A percentile compares a stretch with the other conserved stretches of the same genome.
Evolutionary conservation across 495 filamentous ascomycete species (phyloP).

Genomic region (Annulohypoxylon stygium): DNA sequence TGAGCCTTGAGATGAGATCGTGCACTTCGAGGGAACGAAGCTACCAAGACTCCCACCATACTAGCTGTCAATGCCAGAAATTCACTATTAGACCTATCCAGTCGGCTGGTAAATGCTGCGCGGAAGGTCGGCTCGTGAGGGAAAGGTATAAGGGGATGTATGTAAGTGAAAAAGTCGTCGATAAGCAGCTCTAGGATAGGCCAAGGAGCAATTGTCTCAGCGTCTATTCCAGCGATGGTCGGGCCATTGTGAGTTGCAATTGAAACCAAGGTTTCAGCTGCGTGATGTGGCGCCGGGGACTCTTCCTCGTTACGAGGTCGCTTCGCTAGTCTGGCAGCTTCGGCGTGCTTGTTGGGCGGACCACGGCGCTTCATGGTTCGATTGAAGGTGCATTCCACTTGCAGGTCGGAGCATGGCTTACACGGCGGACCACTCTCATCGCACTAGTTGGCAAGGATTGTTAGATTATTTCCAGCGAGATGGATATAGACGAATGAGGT

Average conservation of each 20-base stretch:
- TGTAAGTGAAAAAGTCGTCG: conserved; percentile 91
- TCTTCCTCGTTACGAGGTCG: conserved; percentile 54
- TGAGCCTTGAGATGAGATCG: conserved; percentile 76
- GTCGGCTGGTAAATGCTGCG: conserved; percentile 73
- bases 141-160: conserved; percentile 86
- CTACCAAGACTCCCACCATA: conserved; percentile 82
- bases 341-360: conserved; percentile 87
- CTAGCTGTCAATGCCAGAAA: conserved; percentile 84
- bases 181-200: conserved; percentile 75
- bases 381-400: conserved; percentile 87
- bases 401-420: conserved; percentile 79
- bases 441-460: conserved; percentile 66
- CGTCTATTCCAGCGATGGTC: conserved; percentile 60
- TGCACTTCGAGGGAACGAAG: conserved; percentile 85
- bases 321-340: conserved; percentile 74
- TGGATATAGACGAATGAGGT: neutral
- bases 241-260: conserved; percentile 51
- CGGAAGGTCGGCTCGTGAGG: conserved; percentile 90
- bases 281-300: conserved; percentile 63
- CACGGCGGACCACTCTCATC: conserved; percentile 85
- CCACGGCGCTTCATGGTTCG: conserved; percentile 83
- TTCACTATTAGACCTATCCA: conserved; percentile 74
- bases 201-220: conserved; percentile 81
- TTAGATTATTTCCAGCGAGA: conserved; percentile 30
- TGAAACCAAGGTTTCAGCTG: conserved; percentile 63